Conservation (phyloP, 768 basidiomycete species). For the Neoboletus brunneissimus region DNA sequence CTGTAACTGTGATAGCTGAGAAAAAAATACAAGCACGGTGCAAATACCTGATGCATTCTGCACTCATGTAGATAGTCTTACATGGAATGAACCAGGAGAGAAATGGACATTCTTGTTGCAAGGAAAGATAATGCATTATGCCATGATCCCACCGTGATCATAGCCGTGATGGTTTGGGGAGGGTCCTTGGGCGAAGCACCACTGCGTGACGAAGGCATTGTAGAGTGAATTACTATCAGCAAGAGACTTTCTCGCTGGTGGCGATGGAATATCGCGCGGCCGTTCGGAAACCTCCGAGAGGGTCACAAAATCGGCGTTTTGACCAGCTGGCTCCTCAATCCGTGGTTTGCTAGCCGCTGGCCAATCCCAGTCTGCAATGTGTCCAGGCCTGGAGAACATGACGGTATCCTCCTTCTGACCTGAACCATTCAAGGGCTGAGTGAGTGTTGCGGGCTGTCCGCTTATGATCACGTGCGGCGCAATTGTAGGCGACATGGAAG, state of each 20-base stretch:
- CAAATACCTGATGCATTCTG: neutral
- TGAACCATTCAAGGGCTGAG: neutral
- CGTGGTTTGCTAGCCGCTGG: slow-evolving; percentile 1
- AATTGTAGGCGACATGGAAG: slow-evolving; percentile 19
- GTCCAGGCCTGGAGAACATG: neutral
- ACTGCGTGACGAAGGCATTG: slow-evolving; percentile 60
- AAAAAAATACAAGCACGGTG: neutral
- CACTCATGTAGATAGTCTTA: neutral
- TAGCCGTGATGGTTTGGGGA: slow-evolving; percentile 23
- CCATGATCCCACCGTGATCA: slow-evolving; percentile 17
- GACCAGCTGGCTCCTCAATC: neutral
- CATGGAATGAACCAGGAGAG: neutral
- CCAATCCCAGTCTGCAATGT: slow-evolving; percentile 27
- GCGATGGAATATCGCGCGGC: neutral
- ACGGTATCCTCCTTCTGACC: neutral
- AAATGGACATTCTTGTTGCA: neutral
- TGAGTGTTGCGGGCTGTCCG: slow-evolving; percentile 24
- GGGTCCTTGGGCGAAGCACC: slow-evolving; percentile 61
- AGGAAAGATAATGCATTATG: slow-evolving; percentile 1
- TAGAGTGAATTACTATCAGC: slow-evolving; percentile 39
- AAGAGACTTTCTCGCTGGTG: neutral
- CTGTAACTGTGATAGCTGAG: neutral
- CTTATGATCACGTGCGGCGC: slow-evolving; percentile 24
- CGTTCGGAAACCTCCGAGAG: slow-evolving; percentile 24
- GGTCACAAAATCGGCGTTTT: neutral